Evolutionary conservation across 2,329 filamentous ascomycete species (phyloP).

Genomic region (Colletotrichum euphorbiae): DNA sequence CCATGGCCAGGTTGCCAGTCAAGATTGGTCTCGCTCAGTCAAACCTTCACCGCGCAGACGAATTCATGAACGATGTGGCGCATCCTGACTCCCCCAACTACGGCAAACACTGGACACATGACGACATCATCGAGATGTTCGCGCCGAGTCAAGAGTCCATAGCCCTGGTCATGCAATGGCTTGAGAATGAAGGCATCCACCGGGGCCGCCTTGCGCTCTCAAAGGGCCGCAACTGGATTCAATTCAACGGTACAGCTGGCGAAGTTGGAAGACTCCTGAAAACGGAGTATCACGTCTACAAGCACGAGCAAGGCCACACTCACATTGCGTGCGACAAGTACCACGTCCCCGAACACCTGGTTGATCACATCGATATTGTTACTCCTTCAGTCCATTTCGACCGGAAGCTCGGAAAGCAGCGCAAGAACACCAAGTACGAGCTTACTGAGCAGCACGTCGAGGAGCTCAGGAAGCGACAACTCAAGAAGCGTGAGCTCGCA

Average conservation of each 20-base stretch:
- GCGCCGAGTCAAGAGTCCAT: slow-evolving; percentile 58
- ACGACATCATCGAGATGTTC: slow-evolving; percentile 58
- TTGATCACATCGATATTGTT: slow-evolving; percentile 55
- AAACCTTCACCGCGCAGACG: slow-evolving; percentile 40
- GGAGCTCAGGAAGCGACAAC: slow-evolving; percentile 44
- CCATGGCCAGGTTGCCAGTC: slow-evolving; percentile 36
- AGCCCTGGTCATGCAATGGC: slow-evolving; percentile 63
- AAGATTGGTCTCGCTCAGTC: slow-evolving; percentile 41
- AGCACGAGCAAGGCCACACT: slow-evolving; percentile 50
- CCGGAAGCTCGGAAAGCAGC: slow-evolving; percentile 45
- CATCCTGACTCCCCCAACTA: slow-evolving; percentile 58
- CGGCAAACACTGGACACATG: slow-evolving; percentile 59
- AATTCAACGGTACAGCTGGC: slow-evolving; percentile 64
- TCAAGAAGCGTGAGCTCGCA: slow-evolving; percentile 24
- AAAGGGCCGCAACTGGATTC: slow-evolving; percentile 63
- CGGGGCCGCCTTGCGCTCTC: slow-evolving; percentile 61
- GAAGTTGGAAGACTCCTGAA: slow-evolving; percentile 65
- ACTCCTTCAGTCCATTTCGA: slow-evolving; percentile 55
- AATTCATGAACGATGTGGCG: slow-evolving; percentile 41
- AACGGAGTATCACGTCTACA: slow-evolving; percentile 64
- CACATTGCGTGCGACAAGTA: slow-evolving; percentile 58
- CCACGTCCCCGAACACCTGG: slow-evolving; percentile 52
- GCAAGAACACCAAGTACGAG: slow-evolving; percentile 42
- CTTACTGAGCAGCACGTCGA: slow-evolving; percentile 42
- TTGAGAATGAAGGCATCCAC: slow-evolving; percentile 63